Conservation (phyloP, 169 alveolate genomes). For the Plasmodium chabaudi region DNA sequence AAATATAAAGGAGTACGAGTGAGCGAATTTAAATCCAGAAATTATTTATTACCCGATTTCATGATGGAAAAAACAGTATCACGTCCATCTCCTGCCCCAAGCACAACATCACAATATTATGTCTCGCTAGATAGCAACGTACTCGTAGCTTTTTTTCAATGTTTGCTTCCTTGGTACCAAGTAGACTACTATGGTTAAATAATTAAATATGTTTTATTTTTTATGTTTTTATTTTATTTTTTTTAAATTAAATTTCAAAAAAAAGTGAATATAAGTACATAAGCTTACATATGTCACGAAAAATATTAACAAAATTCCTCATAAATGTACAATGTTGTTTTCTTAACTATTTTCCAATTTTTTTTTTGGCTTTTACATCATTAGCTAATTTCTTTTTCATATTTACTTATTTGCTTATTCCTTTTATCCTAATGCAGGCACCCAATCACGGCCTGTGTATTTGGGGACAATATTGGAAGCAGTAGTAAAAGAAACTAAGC, state of each 20-base stretch:
- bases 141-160: conserved; percentile 47
- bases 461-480: conserved; percentile 38
- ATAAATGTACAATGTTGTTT: background rate
- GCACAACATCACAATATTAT: conserved; percentile 19
- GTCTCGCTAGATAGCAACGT: conserved; percentile 46
- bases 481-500: conserved; percentile 24
- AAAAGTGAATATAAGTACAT: background rate
- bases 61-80: conserved; percentile 63
- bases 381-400: background rate
- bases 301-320: no score
- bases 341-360: background rate
- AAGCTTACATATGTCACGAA: background rate
- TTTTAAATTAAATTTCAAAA: no score
- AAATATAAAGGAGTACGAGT: conserved; percentile 50
- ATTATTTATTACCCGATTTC: conserved; percentile 57
- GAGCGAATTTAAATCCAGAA: conserved; percentile 46
- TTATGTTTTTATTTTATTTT: background rate
- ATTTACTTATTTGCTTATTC: background rate
- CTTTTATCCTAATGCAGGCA: conserved; percentile 56
- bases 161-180: conserved; percentile 74
- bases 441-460: conserved; percentile 70
- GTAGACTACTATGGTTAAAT: conserved; percentile 62
- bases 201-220: conserved; percentile 2
- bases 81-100: conserved; percentile 3
- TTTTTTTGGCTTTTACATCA: background rate